Evolutionary conservation across 2,329 filamentous ascomycete species (phyloP), one percentile per base, ranked within the genome.

Genomic region (Epichloe gansuensis): DNA sequence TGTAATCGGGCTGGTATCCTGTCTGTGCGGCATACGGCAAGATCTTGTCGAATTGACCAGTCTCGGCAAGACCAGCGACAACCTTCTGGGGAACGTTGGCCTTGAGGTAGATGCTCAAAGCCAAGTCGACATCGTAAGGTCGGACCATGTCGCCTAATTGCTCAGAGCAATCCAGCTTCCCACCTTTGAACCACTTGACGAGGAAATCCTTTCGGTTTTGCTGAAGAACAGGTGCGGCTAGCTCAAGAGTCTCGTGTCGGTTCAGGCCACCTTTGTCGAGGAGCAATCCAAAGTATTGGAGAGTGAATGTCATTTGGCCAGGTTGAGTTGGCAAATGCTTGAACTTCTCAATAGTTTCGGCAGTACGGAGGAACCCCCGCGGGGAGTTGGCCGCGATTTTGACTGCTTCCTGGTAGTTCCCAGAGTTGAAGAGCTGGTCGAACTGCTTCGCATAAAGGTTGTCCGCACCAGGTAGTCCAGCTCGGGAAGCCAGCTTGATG

Each of bases 301-400:
- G 77, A 54, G 96, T 95, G 60, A 89, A 84, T 1, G 93, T 95
- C 72, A 98, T 88, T 66, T 94, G 87, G 44, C 89, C 88, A 36
- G 84, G 84, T 59, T 87, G 81, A 55, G 84, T 80, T 13, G 89
- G 88, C 15, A 94, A 76, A 52, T 80, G 81, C 80, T 97, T 97
- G 74, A 98, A 94, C 61, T 87, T 84, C 71, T 96, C 90, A 66
- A 98, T 97, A 6, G 93, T 98, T 64, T 95, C 88, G 23, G 88
- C 78, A 2, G 91, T 97, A 59, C 93, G 87, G 51, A 98, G 76
- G 75, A 98, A 98, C 47, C 93, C 93, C 54, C 91, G 84, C 3
- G 93, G 93, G 3, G 93, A 98, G 74, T 94, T 95, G 49, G 93
- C 94, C 44, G 93, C 94, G 61, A 95, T 85, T 76, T 95, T 96